These are phyloP conservation scores for Plenodomus lindquistii DNA, from an alignment of 2,329 filamentous ascomycete genomes.

Conservation along the genomic window DNA sequence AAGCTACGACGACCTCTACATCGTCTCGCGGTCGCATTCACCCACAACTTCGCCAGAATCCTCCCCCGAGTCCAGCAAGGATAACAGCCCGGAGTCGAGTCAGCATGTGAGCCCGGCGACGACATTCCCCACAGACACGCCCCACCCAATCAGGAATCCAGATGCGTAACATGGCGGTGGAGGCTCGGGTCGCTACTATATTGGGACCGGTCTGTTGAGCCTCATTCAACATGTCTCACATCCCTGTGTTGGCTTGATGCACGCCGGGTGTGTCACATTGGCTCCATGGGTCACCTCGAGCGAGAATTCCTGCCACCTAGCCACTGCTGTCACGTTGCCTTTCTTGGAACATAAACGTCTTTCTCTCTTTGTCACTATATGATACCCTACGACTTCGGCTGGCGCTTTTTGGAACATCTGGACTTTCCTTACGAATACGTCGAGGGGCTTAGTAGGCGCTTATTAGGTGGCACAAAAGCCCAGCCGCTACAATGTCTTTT, in stretches of 20 bases:
- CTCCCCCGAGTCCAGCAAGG: slow-evolving; percentile 39
- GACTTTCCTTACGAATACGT: background rate
- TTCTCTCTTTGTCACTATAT: background rate
- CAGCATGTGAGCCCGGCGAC: slow-evolving; percentile 42
- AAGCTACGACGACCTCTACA: slow-evolving; percentile 54
- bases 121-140: slow-evolving; percentile 37
- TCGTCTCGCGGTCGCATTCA: slow-evolving; percentile 49
- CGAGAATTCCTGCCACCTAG: slow-evolving; percentile 5
- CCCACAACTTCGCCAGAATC: slow-evolving; percentile 11
- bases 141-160: slow-evolving; percentile 27
- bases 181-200: slow-evolving; percentile 9
- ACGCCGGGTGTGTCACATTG: background rate
- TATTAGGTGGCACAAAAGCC: too few species aligned
- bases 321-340: slow-evolving; percentile 3
- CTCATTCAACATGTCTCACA: slow-evolving; percentile 15
- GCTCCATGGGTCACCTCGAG: slow-evolving; percentile 2
- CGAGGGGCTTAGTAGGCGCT: too few species aligned
- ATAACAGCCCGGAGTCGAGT: slow-evolving; percentile 44
- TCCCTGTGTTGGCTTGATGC: slow-evolving; percentile 6
- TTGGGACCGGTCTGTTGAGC: slow-evolving; percentile 8
- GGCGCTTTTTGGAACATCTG: background rate
- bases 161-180: slow-evolving; percentile 11
- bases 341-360: background rate
- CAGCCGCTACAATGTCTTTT: too few species aligned
- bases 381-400: background rate